Evolutionary conservation across 2,329 filamentous ascomycete species (phyloP).

Genomic region (Scedosporium aurantiacum): DNA sequence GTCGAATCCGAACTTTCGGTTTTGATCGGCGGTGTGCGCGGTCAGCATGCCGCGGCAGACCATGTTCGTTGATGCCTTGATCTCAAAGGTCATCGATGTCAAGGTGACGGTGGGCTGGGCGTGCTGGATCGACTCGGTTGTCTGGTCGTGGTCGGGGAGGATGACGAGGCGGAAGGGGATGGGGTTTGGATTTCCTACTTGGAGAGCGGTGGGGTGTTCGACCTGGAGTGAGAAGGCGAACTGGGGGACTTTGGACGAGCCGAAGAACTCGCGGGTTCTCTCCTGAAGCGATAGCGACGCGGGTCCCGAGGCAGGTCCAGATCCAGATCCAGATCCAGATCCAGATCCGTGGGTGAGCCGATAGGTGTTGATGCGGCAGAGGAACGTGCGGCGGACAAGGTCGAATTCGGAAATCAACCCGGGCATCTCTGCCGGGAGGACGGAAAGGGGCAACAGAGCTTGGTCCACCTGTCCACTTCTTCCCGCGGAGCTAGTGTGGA

Average conservation of each 20-base stretch:
- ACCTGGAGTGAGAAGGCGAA: conserved; percentile 17
- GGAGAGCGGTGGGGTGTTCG: conserved; percentile 17
- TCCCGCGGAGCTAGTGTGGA: conserved; percentile 10
- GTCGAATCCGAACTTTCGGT: conserved; percentile 3
- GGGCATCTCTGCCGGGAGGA: conserved; percentile 7
- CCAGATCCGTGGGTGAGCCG: conserved; percentile 18
- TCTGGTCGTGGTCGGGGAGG: conserved; percentile 9
- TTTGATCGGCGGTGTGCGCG: conserved; percentile 1
- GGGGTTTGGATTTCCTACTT: conserved; percentile 15
- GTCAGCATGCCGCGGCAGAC: conserved; percentile 9
- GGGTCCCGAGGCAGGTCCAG: conserved; percentile 11
- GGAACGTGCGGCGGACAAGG: background rate
- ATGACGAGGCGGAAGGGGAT: conserved; percentile 15
- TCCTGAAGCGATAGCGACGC: conserved; percentile 20
- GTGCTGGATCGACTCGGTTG: conserved; percentile 10
- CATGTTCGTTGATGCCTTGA: conserved; percentile 11
- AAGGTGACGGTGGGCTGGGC: conserved; percentile 11
- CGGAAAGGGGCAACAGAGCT: conserved; percentile 15
- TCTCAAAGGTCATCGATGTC: conserved; percentile 9
- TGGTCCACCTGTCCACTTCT: background rate
- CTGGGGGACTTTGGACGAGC: conserved; percentile 20
- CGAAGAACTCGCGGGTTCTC: conserved; percentile 21
- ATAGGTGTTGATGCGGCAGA: conserved; percentile 10
- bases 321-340: no score
- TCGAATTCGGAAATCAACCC: conserved; percentile 13